Base-by-base conservation (phyloP, 2,329 filamentous ascomycete genomes). In the Madurella fahalii region DNA sequence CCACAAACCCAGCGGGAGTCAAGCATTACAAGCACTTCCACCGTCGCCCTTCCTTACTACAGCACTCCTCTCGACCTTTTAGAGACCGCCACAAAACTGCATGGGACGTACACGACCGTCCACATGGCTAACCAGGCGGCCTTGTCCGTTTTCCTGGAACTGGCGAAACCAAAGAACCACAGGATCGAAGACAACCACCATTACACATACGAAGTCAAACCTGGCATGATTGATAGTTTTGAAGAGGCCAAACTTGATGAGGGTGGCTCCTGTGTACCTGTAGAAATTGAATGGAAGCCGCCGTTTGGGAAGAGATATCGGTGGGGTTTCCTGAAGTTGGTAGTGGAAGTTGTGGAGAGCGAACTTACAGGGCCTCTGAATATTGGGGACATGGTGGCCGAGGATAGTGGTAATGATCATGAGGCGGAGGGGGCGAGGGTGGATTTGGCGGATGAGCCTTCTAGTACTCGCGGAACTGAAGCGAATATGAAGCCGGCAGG, bases 311-410 rank as follows among this genome's bases (percentile, higher is more conserved):
- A 16, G 9, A 2, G 13, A 7, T 56, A 34, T 37, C 47, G 50
- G 9, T 64, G 60, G 61, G 37, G 9, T 4, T 64, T 64, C 31
- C 15, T 50, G 16, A 41, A 41, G 15, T 3, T 63, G 4, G 18
- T 34, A 9, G 59, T 63, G 1, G 15, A 52, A 31, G 60, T 61
- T 5, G 13, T 47, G 11, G 40, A 52, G 31, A 49, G 45, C 5
- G 31, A 58, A 17, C 17, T 64, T 1, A 8, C 39, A 34, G 60
- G 63, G 5, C 58, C 60, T 15, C 42, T 58, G 15, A 57, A 64
- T 37, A 11, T 63, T 9, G 54, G 56, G 13, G 60, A 58, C 37
- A 57, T 62, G 52, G 50, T 63, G 31, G 54, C 56, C 7, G 52
- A 51, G 37, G 58, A 32, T 34, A 47, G 41, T 15, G 37, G 32